Evolutionary conservation across 2,329 filamentous ascomycete genomes (phyloP), one percentile per base, ranked within the genome.

Genomic region (Aureobasidium sp.): DNA sequence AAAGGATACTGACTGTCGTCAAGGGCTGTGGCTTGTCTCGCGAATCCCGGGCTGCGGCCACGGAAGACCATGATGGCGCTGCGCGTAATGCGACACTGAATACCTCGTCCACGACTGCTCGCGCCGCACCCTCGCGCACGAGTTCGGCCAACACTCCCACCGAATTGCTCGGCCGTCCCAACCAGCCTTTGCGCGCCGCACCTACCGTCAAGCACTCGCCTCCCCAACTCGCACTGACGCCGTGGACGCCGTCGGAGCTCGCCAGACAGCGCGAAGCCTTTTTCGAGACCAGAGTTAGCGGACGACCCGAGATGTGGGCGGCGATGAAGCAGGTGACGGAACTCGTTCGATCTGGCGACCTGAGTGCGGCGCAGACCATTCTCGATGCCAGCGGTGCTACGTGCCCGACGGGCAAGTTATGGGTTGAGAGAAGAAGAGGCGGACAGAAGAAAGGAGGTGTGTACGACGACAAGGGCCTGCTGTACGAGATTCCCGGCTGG

Each of bases 241-340:
- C 77, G 17, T 95, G 89, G 89, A 91, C 89, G 0, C 84, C 82
- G n/a, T 71, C 76, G 17, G 78, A 87, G 59, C 78, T 96, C 2
- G 83, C 85, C 63, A 80, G 80, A 36, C 90, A 96, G 75, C 84
- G 93, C 53, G 77, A 77, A 53, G 91, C 91, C 65, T 97, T 95
- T 79, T 97, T 96, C 74, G 91, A 97, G 64, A 97, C 92, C 1
- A 80, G 91, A 51, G 90, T 95, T 17, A 89, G 88, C 0, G 91
- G 91, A 2, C 82, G 85, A 4, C 70, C 81, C 5, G 90, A 96
- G 73, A 82, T 94, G 29, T 97, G 93, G 93, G 84, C 84, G 67
- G 87, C 89, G 0, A 74, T 97, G 15, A 82, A 82, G 49, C 78
- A 85, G 1, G 88, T 87, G 0, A 79, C 91, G 20, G 83, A 88